Evolutionary conservation across 176 grass and related monocot species (phyloP).

Genomic region (Rhipidocladum racemiflorum): DNA sequence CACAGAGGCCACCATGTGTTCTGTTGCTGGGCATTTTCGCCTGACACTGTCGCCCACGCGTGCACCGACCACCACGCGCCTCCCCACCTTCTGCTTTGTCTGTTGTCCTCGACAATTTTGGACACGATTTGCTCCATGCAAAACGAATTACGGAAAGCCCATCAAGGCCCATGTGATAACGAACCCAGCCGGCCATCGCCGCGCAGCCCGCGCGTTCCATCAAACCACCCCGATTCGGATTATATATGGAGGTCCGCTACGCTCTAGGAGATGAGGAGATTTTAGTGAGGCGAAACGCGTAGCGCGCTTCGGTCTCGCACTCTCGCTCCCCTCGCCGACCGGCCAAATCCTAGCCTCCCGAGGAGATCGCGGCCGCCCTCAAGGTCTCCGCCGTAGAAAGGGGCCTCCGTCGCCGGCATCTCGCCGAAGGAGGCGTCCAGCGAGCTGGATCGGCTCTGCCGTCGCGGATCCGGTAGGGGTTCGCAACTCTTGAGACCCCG

Average conservation of each 20-base stretch:
- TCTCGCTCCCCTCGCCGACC: background rate
- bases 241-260: background rate
- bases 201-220: background rate
- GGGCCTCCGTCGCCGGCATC: background rate
- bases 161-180: background rate
- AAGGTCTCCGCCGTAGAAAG: background rate
- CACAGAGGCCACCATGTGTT: background rate
- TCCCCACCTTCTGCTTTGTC: background rate
- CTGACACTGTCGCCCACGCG: background rate
- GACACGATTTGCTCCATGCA: no score
- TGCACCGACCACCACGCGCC: background rate
- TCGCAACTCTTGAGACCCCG: background rate
- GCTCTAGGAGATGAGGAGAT: background rate
- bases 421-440: background rate
- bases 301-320: background rate
- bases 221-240: background rate
- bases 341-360: background rate
- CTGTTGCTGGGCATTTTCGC: background rate
- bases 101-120: background rate
- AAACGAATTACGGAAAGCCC: background rate
- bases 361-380: background rate
- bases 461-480: constrained; percentile 9
- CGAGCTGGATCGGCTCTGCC: background rate
- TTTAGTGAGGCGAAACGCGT: background rate
- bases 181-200: background rate